These are phyloP conservation scores for Vitis rotundifolia DNA, from an alignment of 164 flowering plant species.

Conservation along the genomic window DNA sequence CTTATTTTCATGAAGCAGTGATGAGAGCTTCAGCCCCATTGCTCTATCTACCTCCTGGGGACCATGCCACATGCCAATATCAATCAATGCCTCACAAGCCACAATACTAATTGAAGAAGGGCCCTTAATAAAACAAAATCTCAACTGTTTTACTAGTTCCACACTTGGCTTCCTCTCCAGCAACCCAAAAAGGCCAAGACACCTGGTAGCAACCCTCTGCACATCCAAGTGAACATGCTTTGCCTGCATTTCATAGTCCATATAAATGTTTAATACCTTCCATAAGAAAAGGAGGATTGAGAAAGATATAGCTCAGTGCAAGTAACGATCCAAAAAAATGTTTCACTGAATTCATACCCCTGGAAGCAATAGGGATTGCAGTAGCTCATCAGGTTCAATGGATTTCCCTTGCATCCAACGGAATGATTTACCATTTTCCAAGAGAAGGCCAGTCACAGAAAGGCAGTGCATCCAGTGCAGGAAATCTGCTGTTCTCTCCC, in stretches of 20 bases:
- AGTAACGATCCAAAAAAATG: neutral
- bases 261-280: neutral
- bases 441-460: slow-evolving; percentile 69
- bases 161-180: slow-evolving; percentile 70
- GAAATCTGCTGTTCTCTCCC: slow-evolving; percentile 90
- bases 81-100: slow-evolving; percentile 80
- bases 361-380: slow-evolving; percentile 82
- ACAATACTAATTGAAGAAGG: slow-evolving; percentile 54
- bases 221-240: slow-evolving; percentile 87
- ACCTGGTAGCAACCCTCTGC: slow-evolving; percentile 79
- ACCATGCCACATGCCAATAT: slow-evolving; percentile 90
- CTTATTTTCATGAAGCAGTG: slow-evolving; percentile 28
- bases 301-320: neutral
- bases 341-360: slow-evolving; percentile 49
- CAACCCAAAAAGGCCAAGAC: slow-evolving; percentile 94
- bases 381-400: slow-evolving; percentile 64
- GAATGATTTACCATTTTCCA: slow-evolving; percentile 68
- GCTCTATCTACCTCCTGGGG: slow-evolving; percentile 74
- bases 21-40: slow-evolving; percentile 36
- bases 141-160: slow-evolving; percentile 72
- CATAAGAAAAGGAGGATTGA: neutral
- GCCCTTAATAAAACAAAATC: slow-evolving; percentile 56
- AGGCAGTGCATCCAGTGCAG: slow-evolving; percentile 97
- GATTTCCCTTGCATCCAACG: slow-evolving; percentile 49
- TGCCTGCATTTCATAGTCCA: slow-evolving; percentile 57